These are phyloP conservation scores for Boehmeria nivea DNA, from an alignment of 306 rosid genomes.

Conservation along the genomic window DNA sequence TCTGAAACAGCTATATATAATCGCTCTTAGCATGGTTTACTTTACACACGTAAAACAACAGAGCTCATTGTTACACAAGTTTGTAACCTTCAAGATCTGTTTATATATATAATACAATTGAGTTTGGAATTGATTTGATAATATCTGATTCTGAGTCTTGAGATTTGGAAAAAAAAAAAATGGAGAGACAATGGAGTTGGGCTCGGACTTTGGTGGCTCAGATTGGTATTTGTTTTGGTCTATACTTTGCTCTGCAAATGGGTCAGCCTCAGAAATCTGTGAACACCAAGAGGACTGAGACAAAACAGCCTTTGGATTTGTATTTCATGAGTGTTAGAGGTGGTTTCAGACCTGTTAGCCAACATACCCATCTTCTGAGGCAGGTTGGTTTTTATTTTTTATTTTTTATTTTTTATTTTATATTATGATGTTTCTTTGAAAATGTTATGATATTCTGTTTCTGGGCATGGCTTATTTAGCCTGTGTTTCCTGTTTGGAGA, in stretches of 20 bases:
- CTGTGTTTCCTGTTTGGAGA: not conserved
- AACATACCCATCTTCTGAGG: conserved; percentile 49
- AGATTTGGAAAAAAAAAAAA: not conserved
- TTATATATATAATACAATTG: too few species aligned
- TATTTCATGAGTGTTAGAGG: conserved; percentile 51
- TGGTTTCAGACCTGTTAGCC: conserved; percentile 44
- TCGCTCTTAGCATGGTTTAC: too few species aligned
- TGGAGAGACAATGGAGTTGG: conserved; percentile 41
- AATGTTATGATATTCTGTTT: not conserved
- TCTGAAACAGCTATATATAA: too few species aligned
- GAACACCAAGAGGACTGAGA: not conserved
- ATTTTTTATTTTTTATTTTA: not conserved
- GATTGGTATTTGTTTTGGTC: conserved; percentile 42
- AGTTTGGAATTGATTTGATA: too few species aligned
- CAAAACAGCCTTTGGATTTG: conserved; percentile 28
- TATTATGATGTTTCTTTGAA: not conserved
- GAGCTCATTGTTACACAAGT: too few species aligned
- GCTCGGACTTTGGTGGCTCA: conserved; percentile 44
- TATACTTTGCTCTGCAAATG: conserved; percentile 49
- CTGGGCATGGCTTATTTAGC: not conserved
- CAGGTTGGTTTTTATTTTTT: conserved; percentile 20
- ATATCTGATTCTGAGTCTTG: too few species aligned
- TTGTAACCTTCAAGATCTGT: too few species aligned
- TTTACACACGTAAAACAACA: too few species aligned
- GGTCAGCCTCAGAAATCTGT: conserved; percentile 33